A percentile compares a stretch with the other conserved stretches of the same genome.
Evolutionary conservation across 306 rosid species (phyloP).

Genomic region (Cucurbita pepo): DNA sequence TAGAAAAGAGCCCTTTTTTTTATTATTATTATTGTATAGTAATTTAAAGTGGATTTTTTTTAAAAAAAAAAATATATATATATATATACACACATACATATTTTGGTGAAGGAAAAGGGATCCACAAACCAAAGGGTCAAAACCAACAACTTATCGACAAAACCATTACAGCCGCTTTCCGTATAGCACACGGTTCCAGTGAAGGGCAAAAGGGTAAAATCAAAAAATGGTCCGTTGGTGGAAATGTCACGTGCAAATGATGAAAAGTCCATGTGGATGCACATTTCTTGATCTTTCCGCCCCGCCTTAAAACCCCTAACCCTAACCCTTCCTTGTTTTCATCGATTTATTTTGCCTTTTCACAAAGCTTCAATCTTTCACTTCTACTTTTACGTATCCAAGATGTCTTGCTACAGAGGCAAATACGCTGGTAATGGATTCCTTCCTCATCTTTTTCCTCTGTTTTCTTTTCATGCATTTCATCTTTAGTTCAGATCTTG

Average conservation of each 20-base stretch:
- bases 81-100: no score
- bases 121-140: no score
- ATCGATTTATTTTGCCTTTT: not conserved
- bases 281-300: not conserved
- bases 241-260: not conserved
- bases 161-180: no score
- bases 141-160: no score
- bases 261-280: constrained; percentile 4
- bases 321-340: not conserved
- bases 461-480: not conserved
- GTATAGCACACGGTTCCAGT: not conserved
- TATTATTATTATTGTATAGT: no score
- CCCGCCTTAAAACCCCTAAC: not conserved
- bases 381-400: not conserved
- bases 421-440: not conserved
- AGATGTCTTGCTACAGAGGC: constrained; percentile 4
- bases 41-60: no score
- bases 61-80: no score
- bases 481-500: not conserved
- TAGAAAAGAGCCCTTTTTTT: no score
- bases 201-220: constrained; percentile 1
- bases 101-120: no score
- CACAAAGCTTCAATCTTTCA: not conserved
- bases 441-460: not conserved
- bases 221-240: not conserved